Conservation (phyloP, 73 alveolate species). For the Paramecium biaurelia region DNA sequence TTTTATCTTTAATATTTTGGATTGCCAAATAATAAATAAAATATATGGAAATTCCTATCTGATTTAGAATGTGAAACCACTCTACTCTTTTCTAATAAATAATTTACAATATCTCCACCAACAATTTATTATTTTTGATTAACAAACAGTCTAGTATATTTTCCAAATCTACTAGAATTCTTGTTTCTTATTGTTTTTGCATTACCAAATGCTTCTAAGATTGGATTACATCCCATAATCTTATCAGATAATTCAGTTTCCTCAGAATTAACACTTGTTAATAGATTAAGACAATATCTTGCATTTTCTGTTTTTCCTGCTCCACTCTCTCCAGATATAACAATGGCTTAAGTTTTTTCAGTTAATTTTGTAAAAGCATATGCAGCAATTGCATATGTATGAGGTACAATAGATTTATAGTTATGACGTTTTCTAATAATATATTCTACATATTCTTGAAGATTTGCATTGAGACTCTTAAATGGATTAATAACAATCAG, state of each 20-base stretch:
- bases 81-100: slow-evolving; percentile 92
- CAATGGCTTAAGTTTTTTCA: slow-evolving; percentile 88
- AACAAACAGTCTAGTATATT: slow-evolving; percentile 91
- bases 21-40: slow-evolving; percentile 77
- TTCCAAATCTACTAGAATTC: slow-evolving; percentile 97
- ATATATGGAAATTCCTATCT: slow-evolving; percentile 95
- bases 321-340: slow-evolving; percentile 99
- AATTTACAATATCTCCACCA: slow-evolving; percentile 95
- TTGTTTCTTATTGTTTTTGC: slow-evolving; percentile 95
- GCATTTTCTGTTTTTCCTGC: slow-evolving; percentile 99
- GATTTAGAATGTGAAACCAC: slow-evolving; percentile 79
- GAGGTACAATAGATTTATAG: slow-evolving; percentile 79
- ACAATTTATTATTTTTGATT: slow-evolving; percentile 77
- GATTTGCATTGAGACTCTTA: slow-evolving; percentile 73
- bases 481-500: slow-evolving; percentile 94
- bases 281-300: slow-evolving; percentile 92
- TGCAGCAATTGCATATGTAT: slow-evolving; percentile 89
- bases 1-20: neutral
- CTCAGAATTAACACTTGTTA: slow-evolving; percentile 67
- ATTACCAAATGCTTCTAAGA: slow-evolving; percentile 99
- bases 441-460: slow-evolving; percentile 43
- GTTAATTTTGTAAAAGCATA: slow-evolving; percentile 83
- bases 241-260: slow-evolving; percentile 59
- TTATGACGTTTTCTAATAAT: slow-evolving; percentile 45
- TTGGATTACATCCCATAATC: slow-evolving; percentile 96